A percentile compares a stretch with the other conserved stretches of the same genome.
Conservation (phyloP, 1,284 basidiomycete species). For the Mycosarcoma maydis region DNA sequence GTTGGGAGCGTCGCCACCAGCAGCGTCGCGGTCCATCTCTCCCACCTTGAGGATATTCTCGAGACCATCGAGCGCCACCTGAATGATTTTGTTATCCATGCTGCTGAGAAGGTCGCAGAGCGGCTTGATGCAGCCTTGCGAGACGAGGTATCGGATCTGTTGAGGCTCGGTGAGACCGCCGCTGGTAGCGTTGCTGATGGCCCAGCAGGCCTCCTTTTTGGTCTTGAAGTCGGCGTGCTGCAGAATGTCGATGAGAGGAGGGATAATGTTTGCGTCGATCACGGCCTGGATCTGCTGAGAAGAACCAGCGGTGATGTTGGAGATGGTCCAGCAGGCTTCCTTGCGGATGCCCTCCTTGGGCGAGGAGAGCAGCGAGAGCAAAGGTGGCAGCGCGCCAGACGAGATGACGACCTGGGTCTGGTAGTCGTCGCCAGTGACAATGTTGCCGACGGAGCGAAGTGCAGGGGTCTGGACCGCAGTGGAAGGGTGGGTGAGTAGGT, state of each 20-base stretch:
- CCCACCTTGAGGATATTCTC: conserved; percentile 99
- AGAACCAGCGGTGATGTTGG: conserved; percentile 96
- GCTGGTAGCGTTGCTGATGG: conserved; percentile 97
- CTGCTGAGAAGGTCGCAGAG: conserved; percentile 93
- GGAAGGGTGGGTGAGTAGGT: conserved; percentile 92
- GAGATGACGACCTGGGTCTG: conserved; percentile 99
- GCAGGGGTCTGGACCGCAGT: conserved; percentile 99
- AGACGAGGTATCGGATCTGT: conserved; percentile 97
- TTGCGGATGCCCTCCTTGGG: conserved; percentile 92
- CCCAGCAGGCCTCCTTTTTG: conserved; percentile 99
- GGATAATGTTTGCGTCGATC: conserved; percentile 81
- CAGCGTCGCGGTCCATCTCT: conserved; percentile 89
- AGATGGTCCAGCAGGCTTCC: conserved; percentile 99
- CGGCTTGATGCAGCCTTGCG: conserved; percentile 98
- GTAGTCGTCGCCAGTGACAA: conserved; percentile 97
- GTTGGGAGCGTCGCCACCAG: conserved; percentile 85
- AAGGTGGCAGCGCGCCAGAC: conserved; percentile 90
- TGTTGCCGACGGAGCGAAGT: conserved; percentile 96
- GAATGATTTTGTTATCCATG: conserved; percentile 99
- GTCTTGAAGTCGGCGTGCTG: conserved; percentile 99
- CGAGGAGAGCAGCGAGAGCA: conserved; percentile 89
- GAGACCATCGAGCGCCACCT: conserved; percentile 93
- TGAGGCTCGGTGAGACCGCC: conserved; percentile 95
- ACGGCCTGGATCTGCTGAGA: conserved; percentile 92
- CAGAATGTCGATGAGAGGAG: conserved; percentile 97